Evolutionary conservation across 345 rosid species (phyloP), one percentile per base, ranked within the genome.

Genomic region (Populus tremula): DNA sequence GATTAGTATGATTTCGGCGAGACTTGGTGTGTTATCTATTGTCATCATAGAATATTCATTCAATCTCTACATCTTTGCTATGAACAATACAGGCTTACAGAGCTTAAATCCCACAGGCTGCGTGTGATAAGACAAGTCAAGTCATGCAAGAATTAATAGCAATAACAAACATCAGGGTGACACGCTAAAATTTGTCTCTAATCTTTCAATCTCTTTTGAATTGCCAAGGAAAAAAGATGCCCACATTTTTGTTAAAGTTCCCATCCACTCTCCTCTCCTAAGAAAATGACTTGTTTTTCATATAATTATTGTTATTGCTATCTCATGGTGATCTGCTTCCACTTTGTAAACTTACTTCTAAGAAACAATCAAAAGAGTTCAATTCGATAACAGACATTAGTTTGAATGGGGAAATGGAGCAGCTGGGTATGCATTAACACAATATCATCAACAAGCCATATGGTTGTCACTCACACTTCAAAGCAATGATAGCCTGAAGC

Each of bases 401-500:
- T 35, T 63, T 18, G 31, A 38, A 47, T 54, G 25, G 18, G 59
- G 35, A 50, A 53, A 72, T 50, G 61, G 29, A 61, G 47, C 71
- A 25, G 20, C 39, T 10, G 73, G 77, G 12, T 35, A 31, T 20
- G 5, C 49, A 23, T 18, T 23, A 11, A 13, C 50, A 64, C 9
- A 75, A 29, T 56, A 70, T 14, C 7, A 62, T 23, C 29, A 47
- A 35, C 76, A 23, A 68, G 53, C 6, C 39, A n/a, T 27, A 50
- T 47, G 65, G 39, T 27, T 59, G 41, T 53, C 56, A 90, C 97
- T 90, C 74, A 96, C 99, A 77, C 85, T 94, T 92, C 85, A 96
- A 85, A 78, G 91, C 82, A 76, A 89, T 91, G 62, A 96, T 77
- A 70, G 99, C 99, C 84, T 96, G 99, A 82, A 94, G 92, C 74